Evolutionary conservation across 805 yeast species (phyloP).

Genomic region (Kazachstania viticola): DNA sequence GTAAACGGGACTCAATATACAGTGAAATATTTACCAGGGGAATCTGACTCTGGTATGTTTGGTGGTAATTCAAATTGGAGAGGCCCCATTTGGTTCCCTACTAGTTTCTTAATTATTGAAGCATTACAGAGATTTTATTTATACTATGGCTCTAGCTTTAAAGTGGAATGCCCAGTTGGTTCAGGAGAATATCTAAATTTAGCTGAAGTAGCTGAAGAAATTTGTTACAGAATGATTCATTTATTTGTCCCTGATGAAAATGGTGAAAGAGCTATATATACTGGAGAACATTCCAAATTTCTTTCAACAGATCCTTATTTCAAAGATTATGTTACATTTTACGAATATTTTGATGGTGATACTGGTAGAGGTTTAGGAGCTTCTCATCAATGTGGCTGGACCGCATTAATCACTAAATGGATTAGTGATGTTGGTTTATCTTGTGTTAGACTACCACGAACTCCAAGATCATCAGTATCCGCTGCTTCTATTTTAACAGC

Average conservation of each 20-base stretch:
- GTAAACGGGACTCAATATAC: slow-evolving; percentile 65
- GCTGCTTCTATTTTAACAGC: slow-evolving; percentile 4
- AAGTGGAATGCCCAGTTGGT: slow-evolving; percentile 84
- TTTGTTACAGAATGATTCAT: slow-evolving; percentile 77
- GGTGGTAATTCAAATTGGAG: slow-evolving; percentile 97
- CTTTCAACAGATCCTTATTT: slow-evolving; percentile 59
- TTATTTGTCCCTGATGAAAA: slow-evolving; percentile 61
- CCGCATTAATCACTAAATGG: slow-evolving; percentile 84
- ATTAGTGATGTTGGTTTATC: slow-evolving; percentile 81
- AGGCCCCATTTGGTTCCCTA: slow-evolving; percentile 96
- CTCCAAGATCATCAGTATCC: slow-evolving; percentile 19
- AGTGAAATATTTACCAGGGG: slow-evolving; percentile 75
- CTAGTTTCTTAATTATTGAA: slow-evolving; percentile 76
- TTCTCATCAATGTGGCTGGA: slow-evolving; percentile 94
- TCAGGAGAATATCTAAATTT: slow-evolving; percentile 67
- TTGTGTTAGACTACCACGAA: slow-evolving; percentile 25
- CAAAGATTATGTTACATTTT: slow-evolving; percentile 66
- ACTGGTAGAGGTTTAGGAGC: slow-evolving; percentile 92
- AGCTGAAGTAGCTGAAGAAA: slow-evolving; percentile 84
- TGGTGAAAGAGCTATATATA: slow-evolving; percentile 69
- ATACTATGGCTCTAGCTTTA: slow-evolving; percentile 77
- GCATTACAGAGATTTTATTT: slow-evolving; percentile 77
- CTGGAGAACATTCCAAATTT: slow-evolving; percentile 47
- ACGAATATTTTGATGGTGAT: slow-evolving; percentile 88
- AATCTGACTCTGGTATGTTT: slow-evolving; percentile 84